These are phyloP conservation scores for Leishmania major DNA, from an alignment of 208 protist genomes.

Conservation along the genomic window DNA sequence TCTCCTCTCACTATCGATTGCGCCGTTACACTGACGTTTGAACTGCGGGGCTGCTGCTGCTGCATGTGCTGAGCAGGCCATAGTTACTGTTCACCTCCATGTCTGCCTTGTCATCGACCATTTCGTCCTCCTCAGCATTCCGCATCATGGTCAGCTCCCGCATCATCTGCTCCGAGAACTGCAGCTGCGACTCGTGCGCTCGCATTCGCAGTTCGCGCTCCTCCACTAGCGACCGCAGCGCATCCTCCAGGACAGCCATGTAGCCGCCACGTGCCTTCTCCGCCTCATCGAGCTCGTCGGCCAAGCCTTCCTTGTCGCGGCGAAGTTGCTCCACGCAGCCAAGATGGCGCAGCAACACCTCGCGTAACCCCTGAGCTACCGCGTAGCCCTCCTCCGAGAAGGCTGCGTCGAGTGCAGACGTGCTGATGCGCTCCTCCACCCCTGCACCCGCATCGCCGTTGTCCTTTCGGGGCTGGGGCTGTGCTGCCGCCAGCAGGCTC, in stretches of 20 bases:
- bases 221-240: constrained; percentile 31
- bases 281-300: constrained; percentile 41
- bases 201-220: constrained; percentile 47
- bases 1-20: not conserved
- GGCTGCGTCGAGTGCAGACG: not conserved
- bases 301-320: constrained; percentile 52
- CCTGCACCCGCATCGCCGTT: not conserved
- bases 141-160: constrained; percentile 38
- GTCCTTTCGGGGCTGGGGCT: not conserved
- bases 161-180: constrained; percentile 37
- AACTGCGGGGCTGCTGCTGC: not conserved
- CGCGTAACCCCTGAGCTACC: constrained; percentile 8
- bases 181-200: constrained; percentile 32
- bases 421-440: not conserved
- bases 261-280: constrained; percentile 32
- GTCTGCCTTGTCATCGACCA: constrained; percentile 5
- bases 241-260: constrained; percentile 34
- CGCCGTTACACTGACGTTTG: not conserved
- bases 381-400: not conserved
- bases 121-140: constrained; percentile 17
- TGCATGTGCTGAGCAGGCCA: constrained; percentile 7
- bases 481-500: constrained; percentile 5
- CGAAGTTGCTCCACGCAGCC: constrained; percentile 50
- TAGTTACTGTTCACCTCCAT: constrained; percentile 16
- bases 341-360: constrained; percentile 17